phyloP scores from a whole-genome alignment of 192 early-diverging fungal species.

The Rhizoclosmatium globosum region DNA sequence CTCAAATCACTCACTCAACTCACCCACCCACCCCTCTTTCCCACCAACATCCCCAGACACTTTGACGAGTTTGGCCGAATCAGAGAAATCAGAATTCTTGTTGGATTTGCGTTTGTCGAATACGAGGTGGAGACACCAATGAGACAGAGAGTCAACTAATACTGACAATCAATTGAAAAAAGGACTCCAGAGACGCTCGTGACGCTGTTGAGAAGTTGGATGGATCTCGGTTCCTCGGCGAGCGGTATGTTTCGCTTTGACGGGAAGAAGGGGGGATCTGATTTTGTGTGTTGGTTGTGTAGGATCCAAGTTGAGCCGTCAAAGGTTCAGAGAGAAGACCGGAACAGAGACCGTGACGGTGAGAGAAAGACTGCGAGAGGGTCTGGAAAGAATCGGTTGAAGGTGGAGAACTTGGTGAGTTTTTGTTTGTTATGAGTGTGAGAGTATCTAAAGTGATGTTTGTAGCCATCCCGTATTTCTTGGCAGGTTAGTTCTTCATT shows the following conservation, averaged over 20 bases:
- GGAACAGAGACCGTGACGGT: conserved; percentile 33
- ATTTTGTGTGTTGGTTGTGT: neutral
- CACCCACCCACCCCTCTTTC: too few species aligned
- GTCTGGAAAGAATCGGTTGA: conserved; percentile 27
- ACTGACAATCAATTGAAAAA: too few species aligned
- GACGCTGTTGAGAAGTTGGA: conserved; percentile 89
- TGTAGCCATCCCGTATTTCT: conserved; percentile 27
- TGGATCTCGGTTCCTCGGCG: conserved; percentile 82
- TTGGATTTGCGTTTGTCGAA: conserved; percentile 95
- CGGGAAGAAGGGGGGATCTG: neutral
- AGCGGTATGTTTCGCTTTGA: conserved; percentile 63
- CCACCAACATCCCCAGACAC: neutral
- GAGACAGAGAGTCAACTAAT: conserved; percentile 62
- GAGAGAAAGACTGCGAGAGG: conserved; percentile 27
- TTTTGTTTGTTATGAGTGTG: neutral
- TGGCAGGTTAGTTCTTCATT: conserved; percentile 50
- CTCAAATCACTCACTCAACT: too few species aligned
- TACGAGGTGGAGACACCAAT: conserved; percentile 69
- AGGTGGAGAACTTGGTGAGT: conserved; percentile 24
- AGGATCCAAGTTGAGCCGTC: conserved; percentile 84
- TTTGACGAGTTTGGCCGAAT: conserved; percentile 80
- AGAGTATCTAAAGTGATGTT: neutral
- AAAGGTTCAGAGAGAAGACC: conserved; percentile 53
- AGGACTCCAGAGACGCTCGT: conserved; percentile 33
- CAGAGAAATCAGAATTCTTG: conserved; percentile 80